Evolutionary conservation across 305 asterid genomes (phyloP).

Genomic region (Fraxinus angustifolia): DNA sequence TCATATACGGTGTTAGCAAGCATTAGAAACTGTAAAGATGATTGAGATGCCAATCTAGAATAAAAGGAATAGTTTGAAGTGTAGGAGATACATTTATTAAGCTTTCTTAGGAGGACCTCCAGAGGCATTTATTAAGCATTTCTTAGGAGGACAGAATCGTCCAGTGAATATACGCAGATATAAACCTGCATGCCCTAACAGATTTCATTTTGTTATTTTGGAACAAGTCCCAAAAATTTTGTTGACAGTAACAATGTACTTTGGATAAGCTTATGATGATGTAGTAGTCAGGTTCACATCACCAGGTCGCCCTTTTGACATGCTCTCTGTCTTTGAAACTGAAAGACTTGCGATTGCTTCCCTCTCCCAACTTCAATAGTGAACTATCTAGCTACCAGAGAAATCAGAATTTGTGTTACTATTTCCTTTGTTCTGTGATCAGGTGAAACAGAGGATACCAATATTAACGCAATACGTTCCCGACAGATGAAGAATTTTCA

Average conservation of each 20-base stretch:
- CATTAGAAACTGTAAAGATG: not conserved
- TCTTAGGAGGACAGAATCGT: not conserved
- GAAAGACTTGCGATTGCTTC: not conserved
- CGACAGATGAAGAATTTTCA: conserved; percentile 94
- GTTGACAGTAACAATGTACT: not conserved
- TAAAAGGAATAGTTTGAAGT: not conserved
- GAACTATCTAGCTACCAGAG: not conserved
- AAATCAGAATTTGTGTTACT: not conserved
- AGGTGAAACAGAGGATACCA: conserved; percentile 77
- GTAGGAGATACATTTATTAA: not conserved
- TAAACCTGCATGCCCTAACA: not conserved
- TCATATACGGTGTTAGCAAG: not conserved
- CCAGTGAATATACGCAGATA: not conserved
- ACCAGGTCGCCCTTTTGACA: not conserved
- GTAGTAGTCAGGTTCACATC: not conserved
- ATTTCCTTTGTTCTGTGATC: conserved; percentile 17
- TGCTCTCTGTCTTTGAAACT: not conserved
- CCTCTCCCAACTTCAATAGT: not conserved
- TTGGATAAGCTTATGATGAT: not conserved
- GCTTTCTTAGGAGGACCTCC: not conserved
- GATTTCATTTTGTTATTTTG: not conserved
- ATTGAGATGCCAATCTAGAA: not conserved
- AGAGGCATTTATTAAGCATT: not conserved
- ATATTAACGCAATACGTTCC: conserved; percentile 57
- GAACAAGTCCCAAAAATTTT: not conserved